Evolutionary conservation across 441 rosid species (phyloP).

Genomic region (Mallotus japonicus): DNA sequence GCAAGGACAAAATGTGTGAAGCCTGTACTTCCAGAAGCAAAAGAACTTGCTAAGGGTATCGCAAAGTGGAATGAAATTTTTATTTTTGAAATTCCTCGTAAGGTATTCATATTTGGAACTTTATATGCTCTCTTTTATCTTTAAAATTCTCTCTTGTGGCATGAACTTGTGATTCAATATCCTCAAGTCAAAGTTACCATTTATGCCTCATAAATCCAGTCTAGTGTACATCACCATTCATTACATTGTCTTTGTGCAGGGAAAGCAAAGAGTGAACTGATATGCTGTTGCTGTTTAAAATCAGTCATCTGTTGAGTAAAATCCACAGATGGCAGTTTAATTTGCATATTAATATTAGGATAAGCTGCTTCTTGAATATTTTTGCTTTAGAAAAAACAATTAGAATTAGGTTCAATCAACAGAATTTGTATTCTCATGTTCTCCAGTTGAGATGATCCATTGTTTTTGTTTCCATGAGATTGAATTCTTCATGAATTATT

Average conservation of each 20-base stretch:
- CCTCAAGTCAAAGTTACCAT: background rate
- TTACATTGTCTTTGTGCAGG: background rate
- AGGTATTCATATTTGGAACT: slow-evolving; percentile 42
- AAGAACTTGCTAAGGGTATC: slow-evolving; percentile 43
- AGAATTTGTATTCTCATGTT: too few species aligned
- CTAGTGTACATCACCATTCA: background rate
- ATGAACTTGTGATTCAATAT: background rate
- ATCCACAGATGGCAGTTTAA: background rate
- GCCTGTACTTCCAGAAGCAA: slow-evolving; percentile 50
- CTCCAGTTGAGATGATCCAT: too few species aligned
- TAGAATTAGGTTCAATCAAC: too few species aligned
- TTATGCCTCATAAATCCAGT: background rate
- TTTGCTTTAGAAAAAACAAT: too few species aligned
- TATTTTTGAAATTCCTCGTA: slow-evolving; percentile 91
- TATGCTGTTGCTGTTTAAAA: background rate
- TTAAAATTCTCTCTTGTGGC: background rate
- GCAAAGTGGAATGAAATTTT: slow-evolving; percentile 97
- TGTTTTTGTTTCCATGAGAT: background rate
- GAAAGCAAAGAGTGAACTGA: background rate
- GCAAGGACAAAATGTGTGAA: slow-evolving; percentile 97
- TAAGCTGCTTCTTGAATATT: too few species aligned
- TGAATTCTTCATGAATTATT: slow-evolving; percentile 4
- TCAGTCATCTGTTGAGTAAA: background rate
- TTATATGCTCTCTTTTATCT: background rate
- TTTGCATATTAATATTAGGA: background rate